Conservation (phyloP, 2,329 filamentous ascomycete species). For the Pseudogymnoascus sp. region DNA sequence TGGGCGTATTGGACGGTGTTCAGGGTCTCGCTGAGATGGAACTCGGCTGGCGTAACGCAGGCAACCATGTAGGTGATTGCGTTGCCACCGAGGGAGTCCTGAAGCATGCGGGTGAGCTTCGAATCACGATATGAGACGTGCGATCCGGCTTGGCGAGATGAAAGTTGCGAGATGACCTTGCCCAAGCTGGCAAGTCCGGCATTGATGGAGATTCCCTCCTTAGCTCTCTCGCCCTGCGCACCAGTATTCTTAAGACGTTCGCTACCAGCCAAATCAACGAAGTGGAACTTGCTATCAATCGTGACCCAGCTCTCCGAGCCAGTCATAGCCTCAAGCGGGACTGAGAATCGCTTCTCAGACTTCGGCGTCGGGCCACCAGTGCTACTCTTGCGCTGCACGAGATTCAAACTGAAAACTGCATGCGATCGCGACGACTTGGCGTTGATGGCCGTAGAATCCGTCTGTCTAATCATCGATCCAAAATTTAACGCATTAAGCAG, state of each 20-base stretch:
- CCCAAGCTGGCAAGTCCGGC: slow-evolving; percentile 88
- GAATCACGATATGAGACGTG: slow-evolving; percentile 98
- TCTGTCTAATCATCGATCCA: slow-evolving; percentile 90
- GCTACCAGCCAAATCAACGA: slow-evolving; percentile 94
- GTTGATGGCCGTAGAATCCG: slow-evolving; percentile 94
- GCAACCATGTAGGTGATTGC: slow-evolving; percentile 99
- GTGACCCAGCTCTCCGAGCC: slow-evolving; percentile 66
- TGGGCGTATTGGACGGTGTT: slow-evolving; percentile 98
- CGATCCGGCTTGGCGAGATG: slow-evolving; percentile 75
- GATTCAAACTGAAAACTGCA: slow-evolving; percentile 91
- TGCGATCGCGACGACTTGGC: slow-evolving; percentile 96
- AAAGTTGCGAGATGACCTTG: slow-evolving; percentile 97
- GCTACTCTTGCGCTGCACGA: slow-evolving; percentile 74
- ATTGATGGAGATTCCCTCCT: slow-evolving; percentile 97
- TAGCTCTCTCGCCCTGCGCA: slow-evolving; percentile 87
- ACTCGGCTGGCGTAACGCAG: slow-evolving; percentile 93
- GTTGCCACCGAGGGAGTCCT: slow-evolving; percentile 94
- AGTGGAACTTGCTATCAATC: slow-evolving; percentile 96
- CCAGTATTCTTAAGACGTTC: slow-evolving; percentile 96
- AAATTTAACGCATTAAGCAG: slow-evolving; percentile 83
- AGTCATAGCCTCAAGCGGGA: slow-evolving; percentile 74
- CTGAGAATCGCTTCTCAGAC: slow-evolving; percentile 77
- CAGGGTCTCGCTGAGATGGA: slow-evolving; percentile 92
- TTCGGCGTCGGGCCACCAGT: slow-evolving; percentile 36
- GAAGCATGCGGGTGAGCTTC: slow-evolving; percentile 86